Conservation (phyloP, 768 basidiomycete species). For the Panus rudis region DNA sequence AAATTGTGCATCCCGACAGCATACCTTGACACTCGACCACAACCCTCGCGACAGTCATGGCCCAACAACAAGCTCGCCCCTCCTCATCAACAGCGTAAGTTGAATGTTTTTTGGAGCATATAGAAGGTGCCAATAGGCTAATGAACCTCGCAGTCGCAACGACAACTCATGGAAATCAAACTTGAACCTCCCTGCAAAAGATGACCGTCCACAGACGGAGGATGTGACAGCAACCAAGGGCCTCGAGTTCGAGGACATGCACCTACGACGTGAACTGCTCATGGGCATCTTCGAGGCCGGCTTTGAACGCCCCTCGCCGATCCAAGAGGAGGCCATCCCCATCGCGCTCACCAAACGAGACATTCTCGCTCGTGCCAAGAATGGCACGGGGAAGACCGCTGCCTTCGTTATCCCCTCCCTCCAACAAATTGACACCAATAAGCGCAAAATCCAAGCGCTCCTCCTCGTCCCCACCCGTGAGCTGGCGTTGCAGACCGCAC, state of each 20-base stretch:
- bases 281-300: constrained; percentile 99
- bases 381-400: constrained; percentile 96
- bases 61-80: constrained; percentile 23
- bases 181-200: constrained; percentile 84
- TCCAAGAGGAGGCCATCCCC: constrained; percentile 98
- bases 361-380: constrained; percentile 91
- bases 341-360: constrained; percentile 91
- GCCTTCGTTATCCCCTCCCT: constrained; percentile 98
- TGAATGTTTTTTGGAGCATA: not conserved
- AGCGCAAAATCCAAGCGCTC: constrained; percentile 89
- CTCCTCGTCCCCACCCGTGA: constrained; percentile 98
- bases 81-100: constrained; percentile 30
- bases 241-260: constrained; percentile 93
- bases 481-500: constrained; percentile 95
- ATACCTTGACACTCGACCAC: not conserved
- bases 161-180: constrained; percentile 59
- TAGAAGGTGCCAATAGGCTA: not conserved
- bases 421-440: constrained; percentile 80
- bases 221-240: constrained; percentile 95
- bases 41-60: not conserved
- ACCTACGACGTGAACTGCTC: constrained; percentile 85
- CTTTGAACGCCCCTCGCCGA: constrained; percentile 93
- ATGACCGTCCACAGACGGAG: constrained; percentile 91
- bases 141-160: constrained; percentile 4
- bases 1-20: too few relatives aligned